Conservation (phyloP, 306 rosid species). For the Begonia fuchsioides region DNA sequence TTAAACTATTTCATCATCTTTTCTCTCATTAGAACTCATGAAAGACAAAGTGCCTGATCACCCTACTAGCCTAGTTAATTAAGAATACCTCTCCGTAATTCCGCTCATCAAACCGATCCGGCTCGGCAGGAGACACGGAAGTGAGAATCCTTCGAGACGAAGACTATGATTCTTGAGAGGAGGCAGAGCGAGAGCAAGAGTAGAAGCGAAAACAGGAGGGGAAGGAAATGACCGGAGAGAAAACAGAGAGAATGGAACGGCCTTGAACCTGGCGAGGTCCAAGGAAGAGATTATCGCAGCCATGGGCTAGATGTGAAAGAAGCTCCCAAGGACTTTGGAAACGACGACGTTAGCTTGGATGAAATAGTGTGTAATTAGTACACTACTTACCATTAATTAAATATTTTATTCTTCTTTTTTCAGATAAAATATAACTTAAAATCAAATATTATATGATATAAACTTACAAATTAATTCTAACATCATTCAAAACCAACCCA, state of each 20-base stretch:
- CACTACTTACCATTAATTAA: too few species aligned
- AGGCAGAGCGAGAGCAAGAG: constrained; percentile 7
- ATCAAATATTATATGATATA: too few species aligned
- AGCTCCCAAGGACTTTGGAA: not conserved
- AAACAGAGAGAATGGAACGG: constrained; percentile 7
- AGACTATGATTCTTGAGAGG: constrained; percentile 2
- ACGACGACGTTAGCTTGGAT: not conserved
- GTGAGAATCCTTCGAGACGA: constrained; percentile 14
- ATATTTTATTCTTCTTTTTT: too few species aligned
- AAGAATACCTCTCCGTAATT: constrained; percentile 21
- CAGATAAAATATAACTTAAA: too few species aligned
- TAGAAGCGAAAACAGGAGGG: constrained; percentile 6
- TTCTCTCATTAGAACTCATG: not conserved
- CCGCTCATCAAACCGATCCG: constrained; percentile 17
- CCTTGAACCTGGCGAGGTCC: constrained; percentile 14
- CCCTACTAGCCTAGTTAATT: not conserved
- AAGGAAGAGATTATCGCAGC: constrained; percentile 13
- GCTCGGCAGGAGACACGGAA: constrained; percentile 26
- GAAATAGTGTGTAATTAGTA: not conserved
- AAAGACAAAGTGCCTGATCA: not conserved
- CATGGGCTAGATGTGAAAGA: constrained; percentile 9
- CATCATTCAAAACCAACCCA: too few species aligned
- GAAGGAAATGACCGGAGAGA: constrained; percentile 1
- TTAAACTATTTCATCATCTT: not conserved
- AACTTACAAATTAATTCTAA: too few species aligned